Evolutionary conservation across 2,329 filamentous ascomycete species (phyloP).

Genomic region (Didymella segeticola): DNA sequence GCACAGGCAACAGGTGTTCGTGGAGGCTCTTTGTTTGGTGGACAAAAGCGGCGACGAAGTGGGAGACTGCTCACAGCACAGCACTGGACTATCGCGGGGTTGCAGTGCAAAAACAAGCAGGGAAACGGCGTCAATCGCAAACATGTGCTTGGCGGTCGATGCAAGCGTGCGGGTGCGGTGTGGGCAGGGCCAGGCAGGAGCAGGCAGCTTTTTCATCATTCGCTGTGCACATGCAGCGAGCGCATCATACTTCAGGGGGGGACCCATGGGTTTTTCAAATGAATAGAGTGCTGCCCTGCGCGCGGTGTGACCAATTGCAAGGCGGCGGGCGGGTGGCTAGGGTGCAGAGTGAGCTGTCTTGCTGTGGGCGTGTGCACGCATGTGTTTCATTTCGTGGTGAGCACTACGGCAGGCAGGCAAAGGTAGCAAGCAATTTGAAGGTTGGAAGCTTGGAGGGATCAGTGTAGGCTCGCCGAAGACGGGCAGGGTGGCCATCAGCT

Average conservation of each 20-base stretch:
- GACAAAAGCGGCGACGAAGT: background rate
- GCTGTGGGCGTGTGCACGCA: constrained; percentile 24
- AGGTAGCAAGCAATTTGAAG: background rate
- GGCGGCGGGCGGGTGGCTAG: constrained; percentile 16
- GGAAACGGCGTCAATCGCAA: constrained; percentile 12
- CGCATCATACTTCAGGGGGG: constrained; percentile 22
- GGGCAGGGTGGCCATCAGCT: constrained; percentile 6
- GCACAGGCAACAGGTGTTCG: constrained; percentile 10
- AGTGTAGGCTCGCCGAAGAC: constrained; percentile 5
- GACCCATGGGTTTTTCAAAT: constrained; percentile 38
- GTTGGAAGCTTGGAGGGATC: too few relatives aligned
- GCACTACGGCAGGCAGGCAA: background rate
- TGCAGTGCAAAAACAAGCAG: constrained; percentile 9
- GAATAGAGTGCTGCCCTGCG: too few relatives aligned
- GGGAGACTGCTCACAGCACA: background rate
- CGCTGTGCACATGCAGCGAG: constrained; percentile 21
- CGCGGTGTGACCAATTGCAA: too few relatives aligned
- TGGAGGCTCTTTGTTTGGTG: background rate
- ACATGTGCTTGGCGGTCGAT: constrained; percentile 9
- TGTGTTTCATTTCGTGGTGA: too few relatives aligned
- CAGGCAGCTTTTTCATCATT: constrained; percentile 24
- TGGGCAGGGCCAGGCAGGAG: constrained; percentile 13
- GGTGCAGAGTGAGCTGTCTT: constrained; percentile 4
- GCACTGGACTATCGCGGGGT: constrained; percentile 9
- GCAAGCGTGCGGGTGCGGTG: constrained; percentile 20